These are phyloP conservation scores for Penicillium hesseltinei DNA, from an alignment of 2,329 filamentous ascomycete species.

Conservation along the genomic window DNA sequence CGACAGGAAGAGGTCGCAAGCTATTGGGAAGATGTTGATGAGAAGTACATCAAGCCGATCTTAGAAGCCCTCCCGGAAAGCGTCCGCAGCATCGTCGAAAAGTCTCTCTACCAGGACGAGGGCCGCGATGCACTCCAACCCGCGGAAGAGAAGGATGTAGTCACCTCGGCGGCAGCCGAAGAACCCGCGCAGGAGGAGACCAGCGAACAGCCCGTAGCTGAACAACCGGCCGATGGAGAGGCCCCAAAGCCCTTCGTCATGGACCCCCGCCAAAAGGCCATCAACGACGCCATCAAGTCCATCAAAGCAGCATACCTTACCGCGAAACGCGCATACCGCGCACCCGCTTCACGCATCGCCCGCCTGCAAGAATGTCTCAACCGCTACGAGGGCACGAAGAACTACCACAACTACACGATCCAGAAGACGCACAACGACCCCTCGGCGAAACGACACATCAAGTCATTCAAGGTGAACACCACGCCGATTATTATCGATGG, in stretches of 20 bases:
- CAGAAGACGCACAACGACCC: conserved; percentile 79
- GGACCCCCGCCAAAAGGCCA: conserved; percentile 42
- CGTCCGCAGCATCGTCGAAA: conserved; percentile 41
- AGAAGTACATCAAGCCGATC: conserved; percentile 72
- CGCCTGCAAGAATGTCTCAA: conserved; percentile 73
- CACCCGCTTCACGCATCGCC: conserved; percentile 67
- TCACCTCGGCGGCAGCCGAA: conserved; percentile 7
- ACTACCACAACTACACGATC: conserved; percentile 98
- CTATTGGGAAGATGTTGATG: conserved; percentile 82
- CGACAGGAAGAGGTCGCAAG: conserved; percentile 73
- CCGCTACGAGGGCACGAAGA: conserved; percentile 77
- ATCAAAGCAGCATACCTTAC: conserved; percentile 78
- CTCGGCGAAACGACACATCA: conserved; percentile 86
- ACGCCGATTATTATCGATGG: conserved; percentile 80
- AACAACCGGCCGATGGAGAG: conserved; percentile 8
- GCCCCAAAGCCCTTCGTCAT: conserved; percentile 20
- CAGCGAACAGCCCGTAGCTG: not conserved
- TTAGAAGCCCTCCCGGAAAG: conserved; percentile 48
- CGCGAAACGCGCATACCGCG: conserved; percentile 82
- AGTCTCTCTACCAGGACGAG: conserved; percentile 41
- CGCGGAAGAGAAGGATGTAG: conserved; percentile 15
- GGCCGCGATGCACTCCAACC: conserved; percentile 25
- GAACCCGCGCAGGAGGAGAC: conserved; percentile 9
- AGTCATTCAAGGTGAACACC: conserved; percentile 77
- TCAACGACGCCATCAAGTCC: conserved; percentile 66